Conservation (phyloP, 768 basidiomycete species). For the Clitopilus hobsonii region DNA sequence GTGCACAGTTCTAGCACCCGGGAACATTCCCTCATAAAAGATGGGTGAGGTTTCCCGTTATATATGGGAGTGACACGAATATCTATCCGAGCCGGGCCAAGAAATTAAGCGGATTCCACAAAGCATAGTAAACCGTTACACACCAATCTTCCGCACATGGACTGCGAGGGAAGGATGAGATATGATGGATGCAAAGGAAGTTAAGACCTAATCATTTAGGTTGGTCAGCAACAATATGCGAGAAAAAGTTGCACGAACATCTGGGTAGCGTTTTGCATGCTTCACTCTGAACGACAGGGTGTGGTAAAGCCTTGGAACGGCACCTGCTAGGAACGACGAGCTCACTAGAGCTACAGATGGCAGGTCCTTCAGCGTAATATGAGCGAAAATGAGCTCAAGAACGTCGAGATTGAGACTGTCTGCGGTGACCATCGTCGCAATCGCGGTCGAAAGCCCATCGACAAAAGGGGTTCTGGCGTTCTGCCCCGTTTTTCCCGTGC, state of each 20-base stretch:
- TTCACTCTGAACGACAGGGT: conserved; percentile 48
- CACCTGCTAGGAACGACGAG: conserved; percentile 59
- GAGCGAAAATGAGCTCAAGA: conserved; percentile 59
- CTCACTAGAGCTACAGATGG: conserved; percentile 60
- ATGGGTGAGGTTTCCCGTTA: conserved; percentile 32
- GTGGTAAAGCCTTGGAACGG: conserved; percentile 58
- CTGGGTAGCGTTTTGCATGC: conserved; percentile 55
- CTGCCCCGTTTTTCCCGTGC: not conserved
- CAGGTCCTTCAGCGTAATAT: conserved; percentile 53
- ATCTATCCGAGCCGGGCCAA: conserved; percentile 36
- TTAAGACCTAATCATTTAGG: conserved; percentile 32
- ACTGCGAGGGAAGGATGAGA: conserved; percentile 48
- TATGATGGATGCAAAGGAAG: conserved; percentile 58
- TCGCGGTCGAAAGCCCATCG: not conserved
- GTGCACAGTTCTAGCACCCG: conserved; percentile 41
- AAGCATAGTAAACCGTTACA: conserved; percentile 6
- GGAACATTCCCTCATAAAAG: conserved; percentile 50
- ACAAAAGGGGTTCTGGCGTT: not conserved
- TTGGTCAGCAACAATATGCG: conserved; percentile 3
- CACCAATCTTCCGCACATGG: conserved; percentile 60
- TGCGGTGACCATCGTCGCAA: conserved; percentile 51
- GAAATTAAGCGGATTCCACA: not conserved
- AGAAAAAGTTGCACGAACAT: conserved; percentile 26
- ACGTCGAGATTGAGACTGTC: conserved; percentile 72
- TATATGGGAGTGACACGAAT: conserved; percentile 42